A percentile compares a stretch with the other conserved stretches of the same genome.
Evolutionary conservation across 2,329 filamentous ascomycete species (phyloP).

Genomic region (Triangularia verruculosa): DNA sequence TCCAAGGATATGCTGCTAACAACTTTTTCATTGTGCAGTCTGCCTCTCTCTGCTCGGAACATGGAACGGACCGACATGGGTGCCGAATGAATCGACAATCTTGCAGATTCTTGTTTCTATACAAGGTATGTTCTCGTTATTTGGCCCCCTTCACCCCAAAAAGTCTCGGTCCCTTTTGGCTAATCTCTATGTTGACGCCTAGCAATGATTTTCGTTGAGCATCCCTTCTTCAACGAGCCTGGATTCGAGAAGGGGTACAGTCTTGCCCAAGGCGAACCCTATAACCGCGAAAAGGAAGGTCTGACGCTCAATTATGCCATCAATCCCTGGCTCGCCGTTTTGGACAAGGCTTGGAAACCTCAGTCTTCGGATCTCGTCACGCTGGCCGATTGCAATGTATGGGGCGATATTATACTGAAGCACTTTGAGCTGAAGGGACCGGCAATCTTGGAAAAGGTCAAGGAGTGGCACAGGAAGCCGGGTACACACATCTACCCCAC

Average conservation of each 20-base stretch:
- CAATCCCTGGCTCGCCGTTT: slow-evolving; percentile 27
- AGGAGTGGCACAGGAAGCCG: not conserved
- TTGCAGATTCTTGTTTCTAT: slow-evolving; percentile 54
- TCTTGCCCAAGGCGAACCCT: slow-evolving; percentile 25
- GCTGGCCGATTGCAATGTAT: slow-evolving; percentile 14
- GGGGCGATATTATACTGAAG: slow-evolving; percentile 27
- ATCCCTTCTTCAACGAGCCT: slow-evolving; percentile 56
- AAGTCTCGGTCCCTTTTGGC: no score
- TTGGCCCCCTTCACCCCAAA: no score
- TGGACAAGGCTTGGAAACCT: not conserved
- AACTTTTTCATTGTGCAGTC: slow-evolving; percentile 32
- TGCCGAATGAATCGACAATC: slow-evolving; percentile 44
- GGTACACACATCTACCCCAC: not conserved
- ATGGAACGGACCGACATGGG: slow-evolving; percentile 48
- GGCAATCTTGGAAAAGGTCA: slow-evolving; percentile 21
- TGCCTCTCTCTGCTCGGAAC: slow-evolving; percentile 50
- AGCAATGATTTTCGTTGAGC: slow-evolving; percentile 52
- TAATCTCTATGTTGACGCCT: not conserved
- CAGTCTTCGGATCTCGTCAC: not conserved
- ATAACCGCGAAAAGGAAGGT: slow-evolving; percentile 32
- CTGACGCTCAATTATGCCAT: slow-evolving; percentile 33
- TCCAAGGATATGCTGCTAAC: not conserved
- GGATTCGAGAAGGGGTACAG: slow-evolving; percentile 32
- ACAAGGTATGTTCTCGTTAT: slow-evolving; percentile 35
- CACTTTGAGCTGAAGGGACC: slow-evolving; percentile 27